Evolutionary conservation across 2,329 filamentous ascomycete genomes (phyloP).

Genomic region (Sporothrix pseudoabietina): DNA sequence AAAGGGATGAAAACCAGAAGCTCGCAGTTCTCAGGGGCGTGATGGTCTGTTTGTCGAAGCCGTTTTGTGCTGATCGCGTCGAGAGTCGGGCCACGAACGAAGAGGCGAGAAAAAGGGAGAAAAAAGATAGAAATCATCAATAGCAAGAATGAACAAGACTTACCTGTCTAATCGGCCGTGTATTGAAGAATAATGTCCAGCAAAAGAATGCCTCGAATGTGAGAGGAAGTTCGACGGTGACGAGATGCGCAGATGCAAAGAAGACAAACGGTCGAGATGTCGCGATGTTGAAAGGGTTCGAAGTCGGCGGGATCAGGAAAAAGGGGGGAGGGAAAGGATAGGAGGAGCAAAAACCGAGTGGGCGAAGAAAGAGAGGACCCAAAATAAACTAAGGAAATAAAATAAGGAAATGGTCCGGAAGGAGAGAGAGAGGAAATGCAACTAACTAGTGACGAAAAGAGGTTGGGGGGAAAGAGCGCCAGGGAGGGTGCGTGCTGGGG

Average conservation of each 20-base stretch:
- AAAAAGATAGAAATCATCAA: not conserved
- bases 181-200: not conserved
- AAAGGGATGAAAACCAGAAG: not conserved
- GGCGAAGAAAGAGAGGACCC: conserved; percentile 21
- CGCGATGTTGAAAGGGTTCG: conserved; percentile 13
- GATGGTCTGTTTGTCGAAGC: not conserved
- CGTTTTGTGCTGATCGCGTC: conserved; percentile 15
- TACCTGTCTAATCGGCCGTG: conserved; percentile 16
- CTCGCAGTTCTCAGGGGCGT: not conserved
- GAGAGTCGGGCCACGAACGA: not conserved
- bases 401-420: conserved; percentile 27
- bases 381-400: conserved; percentile 26
- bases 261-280: conserved; percentile 19
- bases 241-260: conserved; percentile 17
- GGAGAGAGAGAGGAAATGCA: conserved; percentile 22
- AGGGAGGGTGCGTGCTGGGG: conserved; percentile 19
- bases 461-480: conserved; percentile 25
- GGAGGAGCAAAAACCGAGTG: conserved; percentile 26
- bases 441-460: conserved; percentile 29
- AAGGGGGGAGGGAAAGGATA: conserved; percentile 35
- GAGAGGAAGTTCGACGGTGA: not conserved
- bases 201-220: not conserved
- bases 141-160: not conserved
- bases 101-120: not conserved
- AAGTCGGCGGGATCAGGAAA: conserved; percentile 34